These are phyloP conservation scores for Aspergillus baeticus DNA, from an alignment of 495 filamentous ascomycete genomes.

Conservation along the genomic window DNA sequence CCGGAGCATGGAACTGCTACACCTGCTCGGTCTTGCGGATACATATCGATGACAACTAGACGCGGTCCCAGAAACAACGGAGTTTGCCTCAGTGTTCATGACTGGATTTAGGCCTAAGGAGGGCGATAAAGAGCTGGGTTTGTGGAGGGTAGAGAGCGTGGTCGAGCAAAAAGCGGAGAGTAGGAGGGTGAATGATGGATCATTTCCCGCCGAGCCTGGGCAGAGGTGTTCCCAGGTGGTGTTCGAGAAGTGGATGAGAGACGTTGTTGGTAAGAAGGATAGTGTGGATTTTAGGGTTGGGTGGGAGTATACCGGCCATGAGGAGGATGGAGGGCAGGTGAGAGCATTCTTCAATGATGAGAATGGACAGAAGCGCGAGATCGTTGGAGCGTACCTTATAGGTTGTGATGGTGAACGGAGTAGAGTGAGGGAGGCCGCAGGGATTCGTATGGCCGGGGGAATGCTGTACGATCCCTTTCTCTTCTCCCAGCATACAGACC, in stretches of 20 bases:
- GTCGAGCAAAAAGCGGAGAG: conserved; percentile 8
- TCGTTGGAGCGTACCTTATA: conserved; percentile 21
- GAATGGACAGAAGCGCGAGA: not conserved
- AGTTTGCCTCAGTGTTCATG: conserved; percentile 1
- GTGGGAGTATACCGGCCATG: conserved; percentile 17
- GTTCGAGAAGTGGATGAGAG: conserved; percentile 19
- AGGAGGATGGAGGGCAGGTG: conserved; percentile 15
- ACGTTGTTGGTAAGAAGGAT: conserved; percentile 7
- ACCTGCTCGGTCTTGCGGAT: conserved; percentile 27
- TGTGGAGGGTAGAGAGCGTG: conserved; percentile 1
- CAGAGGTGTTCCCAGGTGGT: conserved; percentile 25
- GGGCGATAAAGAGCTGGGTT: conserved; percentile 2
- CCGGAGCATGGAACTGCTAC: conserved; percentile 33
- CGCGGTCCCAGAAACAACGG: not conserved
- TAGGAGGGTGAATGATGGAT: conserved; percentile 14
- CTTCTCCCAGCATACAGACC: not conserved
- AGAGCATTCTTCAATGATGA: conserved; percentile 14
- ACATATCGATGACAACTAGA: conserved; percentile 5
- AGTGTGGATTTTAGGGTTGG: conserved; percentile 8
- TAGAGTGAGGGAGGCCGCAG: conserved; percentile 17
- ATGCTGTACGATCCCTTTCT: conserved; percentile 19
- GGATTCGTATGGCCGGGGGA: conserved; percentile 24
- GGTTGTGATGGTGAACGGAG: conserved; percentile 29
- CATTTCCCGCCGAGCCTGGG: conserved; percentile 7
- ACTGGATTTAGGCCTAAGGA: not conserved